phyloP scores from a whole-genome alignment of 2,329 filamentous ascomycete species.

The Penicillium sp. region DNA sequence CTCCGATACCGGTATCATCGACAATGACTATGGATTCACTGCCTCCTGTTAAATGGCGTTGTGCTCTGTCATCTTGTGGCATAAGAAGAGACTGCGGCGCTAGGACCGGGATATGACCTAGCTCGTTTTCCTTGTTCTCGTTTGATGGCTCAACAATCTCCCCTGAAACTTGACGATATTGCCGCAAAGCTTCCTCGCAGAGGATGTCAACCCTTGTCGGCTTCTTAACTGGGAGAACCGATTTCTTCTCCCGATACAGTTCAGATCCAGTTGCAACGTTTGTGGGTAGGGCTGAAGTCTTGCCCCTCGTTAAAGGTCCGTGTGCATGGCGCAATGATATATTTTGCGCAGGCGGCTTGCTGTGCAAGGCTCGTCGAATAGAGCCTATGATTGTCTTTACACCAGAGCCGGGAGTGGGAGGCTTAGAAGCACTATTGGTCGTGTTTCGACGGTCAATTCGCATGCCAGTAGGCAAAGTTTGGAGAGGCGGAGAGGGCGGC shows the following conservation, averaged over 20 bases:
- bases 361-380: conserved; percentile 81
- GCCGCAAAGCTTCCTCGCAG: conserved; percentile 76
- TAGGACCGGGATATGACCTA: neutral
- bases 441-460: conserved; percentile 37
- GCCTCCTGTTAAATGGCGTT: conserved; percentile 71
- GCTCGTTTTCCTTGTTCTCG: neutral
- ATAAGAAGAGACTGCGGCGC: neutral
- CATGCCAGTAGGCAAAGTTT: conserved; percentile 32
- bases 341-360: conserved; percentile 47
- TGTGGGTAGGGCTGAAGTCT: conserved; percentile 48
- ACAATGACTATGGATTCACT: conserved; percentile 91
- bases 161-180: conserved; percentile 74
- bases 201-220: conserved; percentile 79
- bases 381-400: conserved; percentile 87
- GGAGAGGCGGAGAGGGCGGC: conserved; percentile 52
- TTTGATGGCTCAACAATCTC: conserved; percentile 18
- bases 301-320: conserved; percentile 40
- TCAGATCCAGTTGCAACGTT: conserved; percentile 53
- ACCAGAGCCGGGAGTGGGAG: conserved; percentile 57
- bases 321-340: conserved; percentile 41
- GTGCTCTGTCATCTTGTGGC: conserved; percentile 37
- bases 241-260: conserved; percentile 47
- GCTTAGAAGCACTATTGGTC: conserved; percentile 33
- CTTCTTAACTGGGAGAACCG: conserved; percentile 42
- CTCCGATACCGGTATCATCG: conserved; percentile 61